Percentiles rank a stretch among this genome's conserved stretches.
Conservation (phyloP, 192 early-diverging fungal genomes). For the Backusella macrospora region DNA sequence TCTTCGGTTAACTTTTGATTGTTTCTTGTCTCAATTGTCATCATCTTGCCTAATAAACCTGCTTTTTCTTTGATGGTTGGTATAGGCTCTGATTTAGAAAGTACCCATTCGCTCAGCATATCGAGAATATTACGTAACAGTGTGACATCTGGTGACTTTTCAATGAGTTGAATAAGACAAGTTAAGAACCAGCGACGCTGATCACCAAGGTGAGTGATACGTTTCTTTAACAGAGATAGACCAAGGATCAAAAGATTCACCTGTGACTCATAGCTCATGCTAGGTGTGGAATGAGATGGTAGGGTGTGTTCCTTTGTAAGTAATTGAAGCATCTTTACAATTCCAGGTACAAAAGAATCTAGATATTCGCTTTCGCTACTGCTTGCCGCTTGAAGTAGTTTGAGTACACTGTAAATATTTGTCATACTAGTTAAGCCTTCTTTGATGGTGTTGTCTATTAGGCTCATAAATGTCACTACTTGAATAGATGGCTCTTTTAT, state of each 20-base stretch:
- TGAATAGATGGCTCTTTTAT: slow-evolving; percentile 33
- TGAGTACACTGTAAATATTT: slow-evolving; percentile 67
- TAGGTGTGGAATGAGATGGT: slow-evolving; percentile 38
- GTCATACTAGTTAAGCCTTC: slow-evolving; percentile 67
- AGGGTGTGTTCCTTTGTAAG: slow-evolving; percentile 83
- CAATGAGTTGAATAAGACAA: slow-evolving; percentile 80
- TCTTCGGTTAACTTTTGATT: slow-evolving; percentile 77
- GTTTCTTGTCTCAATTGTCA: slow-evolving; percentile 76
- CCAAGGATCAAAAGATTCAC: slow-evolving; percentile 56
- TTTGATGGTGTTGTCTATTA: slow-evolving; percentile 65
- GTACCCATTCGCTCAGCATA: slow-evolving; percentile 88
- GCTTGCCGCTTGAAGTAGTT: slow-evolving; percentile 66
- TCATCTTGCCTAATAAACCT: slow-evolving; percentile 86
- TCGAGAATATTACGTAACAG: slow-evolving; percentile 76
- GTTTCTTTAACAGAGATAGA: slow-evolving; percentile 53
- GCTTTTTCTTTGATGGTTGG: slow-evolving; percentile 98
- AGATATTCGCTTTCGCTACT: slow-evolving; percentile 64
- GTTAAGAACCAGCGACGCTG: slow-evolving; percentile 84
- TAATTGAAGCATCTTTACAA: slow-evolving; percentile 84
- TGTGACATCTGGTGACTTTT: slow-evolving; percentile 73
- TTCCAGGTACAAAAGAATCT: slow-evolving; percentile 68
- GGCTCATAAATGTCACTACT: slow-evolving; percentile 53
- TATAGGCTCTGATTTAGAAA: slow-evolving; percentile 76
- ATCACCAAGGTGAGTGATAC: slow-evolving; percentile 78
- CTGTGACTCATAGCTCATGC: slow-evolving; percentile 48